Evolutionary conservation across 768 basidiomycete species (phyloP).

Genomic region (Nidularia pulvinata): DNA sequence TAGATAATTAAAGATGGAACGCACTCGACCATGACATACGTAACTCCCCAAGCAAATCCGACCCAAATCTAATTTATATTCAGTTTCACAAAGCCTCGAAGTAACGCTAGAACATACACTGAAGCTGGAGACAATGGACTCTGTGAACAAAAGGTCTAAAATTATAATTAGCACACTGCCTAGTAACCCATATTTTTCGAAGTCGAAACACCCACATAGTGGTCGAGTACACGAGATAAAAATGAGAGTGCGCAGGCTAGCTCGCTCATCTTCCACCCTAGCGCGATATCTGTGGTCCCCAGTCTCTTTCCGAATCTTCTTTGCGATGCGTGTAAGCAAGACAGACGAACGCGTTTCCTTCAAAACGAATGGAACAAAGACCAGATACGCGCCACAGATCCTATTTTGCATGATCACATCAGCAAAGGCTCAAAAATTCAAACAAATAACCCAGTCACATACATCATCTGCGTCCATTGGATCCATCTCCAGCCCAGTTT

Average conservation of each 20-base stretch:
- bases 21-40: conserved; percentile 68
- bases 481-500: conserved; percentile 76
- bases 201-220: conserved; percentile 46
- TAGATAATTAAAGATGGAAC: conserved; percentile 6
- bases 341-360: conserved; percentile 75
- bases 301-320: conserved; percentile 60
- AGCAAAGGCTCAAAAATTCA: neutral
- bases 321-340: conserved; percentile 66
- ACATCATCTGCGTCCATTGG: conserved; percentile 73
- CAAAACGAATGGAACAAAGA: conserved; percentile 55
- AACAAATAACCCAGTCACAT: conserved; percentile 10
- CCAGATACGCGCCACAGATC: conserved; percentile 46
- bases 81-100: neutral
- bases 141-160: conserved; percentile 64
- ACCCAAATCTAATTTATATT: conserved; percentile 54
- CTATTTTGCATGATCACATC: conserved; percentile 23
- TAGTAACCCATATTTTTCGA: too few relatives aligned
- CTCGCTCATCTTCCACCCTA: conserved; percentile 62
- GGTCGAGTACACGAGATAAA: conserved; percentile 72
- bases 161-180: too few relatives aligned
- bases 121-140: conserved; percentile 75
- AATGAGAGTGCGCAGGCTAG: conserved; percentile 56
- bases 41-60: conserved; percentile 75
- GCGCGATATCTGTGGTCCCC: conserved; percentile 65
- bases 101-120: conserved; percentile 45